Percentiles rank a stretch among this genome's conserved stretches.
Evolutionary conservation across 1,284 basidiomycete species (phyloP).

Genomic region (Cystobasidium pallidum): DNA sequence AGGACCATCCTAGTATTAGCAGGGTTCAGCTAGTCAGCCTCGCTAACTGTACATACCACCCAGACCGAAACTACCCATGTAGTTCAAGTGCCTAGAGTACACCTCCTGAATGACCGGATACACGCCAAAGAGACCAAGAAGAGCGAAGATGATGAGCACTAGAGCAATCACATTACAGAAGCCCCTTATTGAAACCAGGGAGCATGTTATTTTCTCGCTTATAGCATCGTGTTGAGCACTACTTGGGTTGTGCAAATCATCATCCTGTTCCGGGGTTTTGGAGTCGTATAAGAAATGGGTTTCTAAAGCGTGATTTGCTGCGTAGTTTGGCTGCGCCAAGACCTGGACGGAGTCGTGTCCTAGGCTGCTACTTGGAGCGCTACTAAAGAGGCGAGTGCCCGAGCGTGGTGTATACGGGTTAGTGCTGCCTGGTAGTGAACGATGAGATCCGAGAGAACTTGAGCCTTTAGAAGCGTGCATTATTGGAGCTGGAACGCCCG

Average conservation of each 20-base stretch:
- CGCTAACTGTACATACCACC: conserved; percentile 7
- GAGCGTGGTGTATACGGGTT: neutral
- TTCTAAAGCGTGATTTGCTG: conserved; percentile 38
- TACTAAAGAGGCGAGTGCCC: neutral
- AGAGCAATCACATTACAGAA: conserved; percentile 63
- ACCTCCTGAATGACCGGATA: conserved; percentile 69
- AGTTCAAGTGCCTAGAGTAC: conserved; percentile 1
- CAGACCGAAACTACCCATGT: conserved; percentile 27
- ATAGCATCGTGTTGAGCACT: conserved; percentile 34
- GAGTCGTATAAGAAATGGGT: conserved; percentile 40
- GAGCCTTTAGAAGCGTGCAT: conserved; percentile 3
- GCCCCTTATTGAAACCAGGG: conserved; percentile 56
- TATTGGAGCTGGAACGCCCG: neutral
- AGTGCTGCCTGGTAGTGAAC: neutral
- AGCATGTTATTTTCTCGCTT: conserved; percentile 31
- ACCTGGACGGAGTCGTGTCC: conserved; percentile 24
- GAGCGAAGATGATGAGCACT: conserved; percentile 57
- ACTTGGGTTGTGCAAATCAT: conserved; percentile 43
- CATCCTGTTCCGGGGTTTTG: conserved; percentile 43
- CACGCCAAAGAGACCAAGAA: conserved; percentile 71
- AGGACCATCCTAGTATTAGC: neutral
- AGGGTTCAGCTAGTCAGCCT: neutral
- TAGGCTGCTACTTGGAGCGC: conserved; percentile 18
- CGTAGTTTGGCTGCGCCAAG: neutral
- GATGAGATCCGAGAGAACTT: neutral